A percentile compares a stretch with the other conserved stretches of the same genome.
Evolutionary conservation across 2,329 filamentous ascomycete species (phyloP).

Genomic region (Verticillium alfalfae): DNA sequence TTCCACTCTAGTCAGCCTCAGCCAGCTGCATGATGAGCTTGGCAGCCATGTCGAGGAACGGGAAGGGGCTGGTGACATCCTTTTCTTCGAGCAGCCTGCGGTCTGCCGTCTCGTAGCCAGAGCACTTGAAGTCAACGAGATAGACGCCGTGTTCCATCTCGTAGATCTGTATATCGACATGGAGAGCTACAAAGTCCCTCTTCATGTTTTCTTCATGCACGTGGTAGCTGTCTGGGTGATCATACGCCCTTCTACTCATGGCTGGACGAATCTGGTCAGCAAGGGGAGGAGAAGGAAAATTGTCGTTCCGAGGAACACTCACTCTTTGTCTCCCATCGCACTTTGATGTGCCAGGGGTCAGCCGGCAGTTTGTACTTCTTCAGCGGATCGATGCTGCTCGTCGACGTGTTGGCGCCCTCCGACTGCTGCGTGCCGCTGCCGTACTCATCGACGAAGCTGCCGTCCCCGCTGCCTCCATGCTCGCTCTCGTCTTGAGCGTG

Average conservation of each 20-base stretch:
- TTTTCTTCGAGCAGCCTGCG: conserved; percentile 81
- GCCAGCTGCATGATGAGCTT: conserved; percentile 90
- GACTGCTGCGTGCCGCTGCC: conserved; percentile 23
- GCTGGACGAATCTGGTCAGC: conserved; percentile 14
- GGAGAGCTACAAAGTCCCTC: conserved; percentile 75
- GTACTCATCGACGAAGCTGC: conserved; percentile 34
- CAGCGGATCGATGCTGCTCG: conserved; percentile 42
- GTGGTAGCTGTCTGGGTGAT: conserved; percentile 27
- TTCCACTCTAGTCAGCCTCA: conserved; percentile 56
- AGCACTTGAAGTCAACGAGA: conserved; percentile 97
- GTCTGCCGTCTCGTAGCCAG: conserved; percentile 80
- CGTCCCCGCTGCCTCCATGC: conserved; percentile 30
- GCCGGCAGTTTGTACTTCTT: conserved; percentile 79
- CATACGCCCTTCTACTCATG: conserved; percentile 11
- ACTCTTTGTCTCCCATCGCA: conserved; percentile 81
- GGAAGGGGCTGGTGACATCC: conserved; percentile 90
- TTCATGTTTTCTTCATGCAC: conserved; percentile 32
- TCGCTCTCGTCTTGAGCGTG: conserved; percentile 34
- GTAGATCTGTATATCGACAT: conserved; percentile 94
- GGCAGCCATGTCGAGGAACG: conserved; percentile 90
- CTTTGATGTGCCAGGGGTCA: conserved; percentile 91
- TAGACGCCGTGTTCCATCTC: conserved; percentile 89
- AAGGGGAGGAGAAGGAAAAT: conserved; percentile 31
- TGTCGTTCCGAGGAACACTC: conserved; percentile 32
- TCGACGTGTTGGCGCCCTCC: conserved; percentile 27